Evolutionary conservation across 192 early-diverging fungal genomes (phyloP).

Genomic region (Backusella tuberculispora): DNA sequence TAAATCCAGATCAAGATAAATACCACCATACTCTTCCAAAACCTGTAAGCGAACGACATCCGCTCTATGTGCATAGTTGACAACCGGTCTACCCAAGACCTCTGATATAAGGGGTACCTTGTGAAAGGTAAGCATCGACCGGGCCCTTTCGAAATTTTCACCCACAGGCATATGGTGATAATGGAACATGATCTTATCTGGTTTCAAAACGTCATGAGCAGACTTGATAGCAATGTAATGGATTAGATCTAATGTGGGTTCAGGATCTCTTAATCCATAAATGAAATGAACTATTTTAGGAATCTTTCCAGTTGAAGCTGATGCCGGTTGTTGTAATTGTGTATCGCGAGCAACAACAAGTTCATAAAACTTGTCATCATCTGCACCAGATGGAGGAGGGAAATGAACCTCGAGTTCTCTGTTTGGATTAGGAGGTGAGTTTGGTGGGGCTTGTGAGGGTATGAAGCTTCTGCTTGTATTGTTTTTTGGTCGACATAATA

Average conservation of each 20-base stretch:
- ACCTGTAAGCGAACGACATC: slow-evolving; percentile 53
- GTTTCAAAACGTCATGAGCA: slow-evolving; percentile 47
- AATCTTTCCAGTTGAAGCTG: slow-evolving; percentile 24
- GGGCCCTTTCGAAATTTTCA: slow-evolving; percentile 43
- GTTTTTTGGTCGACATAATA: background rate
- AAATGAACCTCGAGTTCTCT: slow-evolving; percentile 7
- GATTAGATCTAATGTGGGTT: slow-evolving; percentile 44
- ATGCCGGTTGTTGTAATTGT: slow-evolving; percentile 5
- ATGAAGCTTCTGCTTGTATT: background rate
- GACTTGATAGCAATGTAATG: slow-evolving; percentile 56
- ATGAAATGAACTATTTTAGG: slow-evolving; percentile 57
- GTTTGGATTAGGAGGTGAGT: background rate
- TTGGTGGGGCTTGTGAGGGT: slow-evolving; percentile 5
- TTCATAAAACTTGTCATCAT: slow-evolving; percentile 9
- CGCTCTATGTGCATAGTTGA: slow-evolving; percentile 48
- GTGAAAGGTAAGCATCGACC: slow-evolving; percentile 36
- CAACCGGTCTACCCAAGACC: slow-evolving; percentile 47
- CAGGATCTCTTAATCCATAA: slow-evolving; percentile 42
- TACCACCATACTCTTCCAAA: slow-evolving; percentile 50
- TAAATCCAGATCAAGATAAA: slow-evolving; percentile 60
- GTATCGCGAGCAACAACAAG: slow-evolving; percentile 13
- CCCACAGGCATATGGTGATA: slow-evolving; percentile 48
- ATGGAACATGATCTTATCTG: slow-evolving; percentile 50
- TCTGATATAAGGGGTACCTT: slow-evolving; percentile 40
- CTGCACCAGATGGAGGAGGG: background rate